A percentile compares a stretch with the other conserved stretches of the same genome.
phyloP scores from a whole-genome alignment of 1,139 yeast species.

The Suhomyces guaymorum region DNA sequence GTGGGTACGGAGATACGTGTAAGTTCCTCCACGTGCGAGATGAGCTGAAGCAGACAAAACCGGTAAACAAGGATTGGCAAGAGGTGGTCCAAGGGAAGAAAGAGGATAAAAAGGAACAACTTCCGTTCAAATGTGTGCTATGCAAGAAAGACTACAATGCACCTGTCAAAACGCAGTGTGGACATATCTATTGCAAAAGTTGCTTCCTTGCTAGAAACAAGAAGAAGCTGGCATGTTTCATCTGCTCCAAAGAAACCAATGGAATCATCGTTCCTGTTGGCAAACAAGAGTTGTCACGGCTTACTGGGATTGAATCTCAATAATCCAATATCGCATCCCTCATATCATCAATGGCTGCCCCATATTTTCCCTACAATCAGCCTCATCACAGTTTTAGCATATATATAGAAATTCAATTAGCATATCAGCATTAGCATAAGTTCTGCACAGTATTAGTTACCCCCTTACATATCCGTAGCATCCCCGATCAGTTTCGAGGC shows the following conservation, averaged over 20 bases:
- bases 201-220: slow-evolving; percentile 60
- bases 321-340: slow-evolving; percentile 1
- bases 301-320: slow-evolving; percentile 1
- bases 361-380: too few relatives aligned
- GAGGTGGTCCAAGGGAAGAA: slow-evolving; percentile 17
- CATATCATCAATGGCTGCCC: too few relatives aligned
- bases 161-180: slow-evolving; percentile 66
- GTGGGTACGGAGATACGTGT: slow-evolving; percentile 99
- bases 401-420: too few relatives aligned
- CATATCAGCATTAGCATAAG: too few relatives aligned
- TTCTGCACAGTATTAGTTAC: too few relatives aligned
- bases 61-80: slow-evolving; percentile 76
- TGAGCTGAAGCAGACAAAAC: slow-evolving; percentile 76
- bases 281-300: slow-evolving; percentile 12
- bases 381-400: too few relatives aligned
- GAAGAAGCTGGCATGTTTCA: slow-evolving; percentile 47
- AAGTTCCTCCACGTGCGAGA: slow-evolving; percentile 90
- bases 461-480: too few relatives aligned
- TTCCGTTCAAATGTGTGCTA: slow-evolving; percentile 66
- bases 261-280: slow-evolving; percentile 47
- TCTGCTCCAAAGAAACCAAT: slow-evolving; percentile 59
- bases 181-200: slow-evolving; percentile 63
- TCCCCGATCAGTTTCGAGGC: too few relatives aligned
- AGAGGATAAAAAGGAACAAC: slow-evolving; percentile 16
- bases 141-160: slow-evolving; percentile 57